phyloP scores from a whole-genome alignment of 2,329 filamentous ascomycete genomes.

The Cladorrhinum sp. region DNA sequence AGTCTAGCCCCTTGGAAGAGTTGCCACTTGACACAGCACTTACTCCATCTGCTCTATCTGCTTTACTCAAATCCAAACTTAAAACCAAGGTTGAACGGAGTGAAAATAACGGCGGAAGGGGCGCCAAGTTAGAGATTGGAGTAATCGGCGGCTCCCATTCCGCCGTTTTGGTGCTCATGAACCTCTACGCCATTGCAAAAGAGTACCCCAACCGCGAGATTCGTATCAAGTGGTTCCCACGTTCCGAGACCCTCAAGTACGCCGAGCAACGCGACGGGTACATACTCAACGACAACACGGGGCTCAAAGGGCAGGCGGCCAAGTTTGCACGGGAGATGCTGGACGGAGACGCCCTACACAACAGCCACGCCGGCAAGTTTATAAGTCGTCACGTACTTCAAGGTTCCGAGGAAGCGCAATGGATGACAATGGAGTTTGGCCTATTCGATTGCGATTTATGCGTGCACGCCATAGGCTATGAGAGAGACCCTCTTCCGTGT shows the following conservation, averaged over 20 bases:
- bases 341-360: slow-evolving; percentile 16
- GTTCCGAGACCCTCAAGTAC: slow-evolving; percentile 14
- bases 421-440: not conserved
- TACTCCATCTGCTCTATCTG: slow-evolving; percentile 4
- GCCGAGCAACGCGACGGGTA: slow-evolving; percentile 12
- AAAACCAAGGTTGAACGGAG: no score
- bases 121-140: slow-evolving; percentile 10
- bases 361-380: slow-evolving; percentile 5
- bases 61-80: not conserved
- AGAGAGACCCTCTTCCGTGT: slow-evolving; percentile 4
- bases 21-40: slow-evolving; percentile 16
- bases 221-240: slow-evolving; percentile 19
- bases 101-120: not conserved
- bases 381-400: slow-evolving; percentile 14
- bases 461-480: slow-evolving; percentile 20
- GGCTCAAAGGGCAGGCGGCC: slow-evolving; percentile 19
- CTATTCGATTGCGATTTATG: slow-evolving; percentile 12
- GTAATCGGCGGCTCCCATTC: slow-evolving; percentile 22
- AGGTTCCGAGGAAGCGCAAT: not conserved
- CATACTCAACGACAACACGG: slow-evolving; percentile 18
- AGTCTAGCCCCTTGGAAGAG: no score
- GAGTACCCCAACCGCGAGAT: slow-evolving; percentile 9
- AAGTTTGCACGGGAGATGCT: slow-evolving; percentile 19
- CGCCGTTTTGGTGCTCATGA: slow-evolving; percentile 23
- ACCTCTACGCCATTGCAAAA: slow-evolving; percentile 15